Evolutionary conservation across 2,329 filamentous ascomycete species (phyloP).

Genomic region (Fusarium palustre): DNA sequence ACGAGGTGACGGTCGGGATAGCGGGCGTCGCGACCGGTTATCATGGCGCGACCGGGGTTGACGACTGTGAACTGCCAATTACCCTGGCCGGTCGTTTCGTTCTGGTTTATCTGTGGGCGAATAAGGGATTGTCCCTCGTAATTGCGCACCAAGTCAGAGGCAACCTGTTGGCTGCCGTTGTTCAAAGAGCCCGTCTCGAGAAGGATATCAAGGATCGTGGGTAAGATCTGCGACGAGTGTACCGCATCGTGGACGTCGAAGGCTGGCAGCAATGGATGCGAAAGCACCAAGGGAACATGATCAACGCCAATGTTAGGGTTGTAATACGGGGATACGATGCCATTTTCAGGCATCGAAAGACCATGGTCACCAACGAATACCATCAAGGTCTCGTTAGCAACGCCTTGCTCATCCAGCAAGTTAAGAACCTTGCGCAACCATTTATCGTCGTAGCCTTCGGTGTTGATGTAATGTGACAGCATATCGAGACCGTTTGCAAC

Average conservation of each 20-base stretch:
- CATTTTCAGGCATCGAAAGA: constrained; percentile 50
- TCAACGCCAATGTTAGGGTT: constrained; percentile 48
- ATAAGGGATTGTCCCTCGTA: constrained; percentile 52
- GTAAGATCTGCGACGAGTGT: constrained; percentile 48
- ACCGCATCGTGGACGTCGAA: constrained; percentile 48
- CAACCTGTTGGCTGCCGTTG: constrained; percentile 35
- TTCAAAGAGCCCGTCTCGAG: constrained; percentile 48
- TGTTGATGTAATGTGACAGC: constrained; percentile 50
- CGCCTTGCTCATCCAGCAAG: constrained; percentile 49
- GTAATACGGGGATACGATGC: constrained; percentile 48
- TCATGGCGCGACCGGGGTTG: constrained; percentile 50
- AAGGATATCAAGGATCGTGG: constrained; percentile 51
- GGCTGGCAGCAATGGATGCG: constrained; percentile 48
- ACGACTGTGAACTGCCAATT: constrained; percentile 52
- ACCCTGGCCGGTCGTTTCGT: constrained; percentile 38
- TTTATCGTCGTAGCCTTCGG: constrained; percentile 49
- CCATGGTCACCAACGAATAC: constrained; percentile 53
- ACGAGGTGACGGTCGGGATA: constrained; percentile 48
- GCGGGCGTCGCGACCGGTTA: constrained; percentile 50
- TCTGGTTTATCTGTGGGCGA: constrained; percentile 33
- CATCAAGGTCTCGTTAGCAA: constrained; percentile 51
- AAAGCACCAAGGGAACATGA: constrained; percentile 50
- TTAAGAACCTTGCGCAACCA: constrained; percentile 50
- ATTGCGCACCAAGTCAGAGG: constrained; percentile 43
- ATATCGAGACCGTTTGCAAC: constrained; percentile 46